These are phyloP conservation scores for Scenedesmus sp. DNA, from an alignment of 163 green algal species.

Conservation along the genomic window DNA sequence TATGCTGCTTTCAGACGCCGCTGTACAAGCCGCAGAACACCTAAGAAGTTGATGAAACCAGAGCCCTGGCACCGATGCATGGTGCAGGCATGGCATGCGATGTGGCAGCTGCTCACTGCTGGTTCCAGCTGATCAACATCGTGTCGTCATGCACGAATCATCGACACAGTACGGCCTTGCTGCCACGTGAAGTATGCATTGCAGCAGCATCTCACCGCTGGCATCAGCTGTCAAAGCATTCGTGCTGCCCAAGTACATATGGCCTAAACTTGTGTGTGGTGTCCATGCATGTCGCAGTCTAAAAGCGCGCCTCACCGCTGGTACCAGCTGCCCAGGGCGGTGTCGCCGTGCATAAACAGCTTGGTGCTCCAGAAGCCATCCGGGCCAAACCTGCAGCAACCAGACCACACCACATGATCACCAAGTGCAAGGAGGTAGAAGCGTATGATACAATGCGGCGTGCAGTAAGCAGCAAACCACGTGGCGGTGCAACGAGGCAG, in stretches of 20 bases:
- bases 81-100: no score
- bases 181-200: not conserved
- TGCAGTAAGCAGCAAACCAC: no score
- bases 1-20: no score
- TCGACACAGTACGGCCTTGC: not conserved
- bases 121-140: no score
- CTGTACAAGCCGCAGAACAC: no score
- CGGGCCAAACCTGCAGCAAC: not conserved
- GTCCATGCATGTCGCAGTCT: not conserved
- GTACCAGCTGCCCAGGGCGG: not conserved
- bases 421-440: no score
- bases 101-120: no score
- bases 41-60: no score
- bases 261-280: not conserved
- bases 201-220: not conserved
- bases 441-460: no score
- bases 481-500: no score
- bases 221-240: not conserved
- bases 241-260: not conserved
- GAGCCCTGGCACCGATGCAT: no score
- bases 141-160: no score
- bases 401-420: not conserved
- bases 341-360: constrained; percentile 21
- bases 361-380: constrained; percentile 26
- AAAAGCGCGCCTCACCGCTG: constrained; percentile 5